Evolutionary conservation across 768 basidiomycete species (phyloP).

Genomic region (Hydnomerulius pinastri): DNA sequence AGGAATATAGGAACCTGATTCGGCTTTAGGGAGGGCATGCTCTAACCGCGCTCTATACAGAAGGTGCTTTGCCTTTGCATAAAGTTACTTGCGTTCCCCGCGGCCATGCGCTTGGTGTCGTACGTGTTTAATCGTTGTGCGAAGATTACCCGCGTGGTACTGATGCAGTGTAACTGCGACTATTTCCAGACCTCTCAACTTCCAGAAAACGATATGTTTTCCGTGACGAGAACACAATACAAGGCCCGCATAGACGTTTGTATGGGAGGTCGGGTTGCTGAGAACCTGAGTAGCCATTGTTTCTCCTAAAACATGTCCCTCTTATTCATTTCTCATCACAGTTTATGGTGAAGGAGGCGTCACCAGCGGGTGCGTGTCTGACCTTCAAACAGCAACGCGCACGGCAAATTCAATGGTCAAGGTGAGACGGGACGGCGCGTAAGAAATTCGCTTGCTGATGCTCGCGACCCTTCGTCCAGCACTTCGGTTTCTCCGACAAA

Average conservation of each 20-base stretch:
- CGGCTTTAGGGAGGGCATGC: slow-evolving; percentile 80
- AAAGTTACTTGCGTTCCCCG: slow-evolving; percentile 98
- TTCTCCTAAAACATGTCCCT: neutral
- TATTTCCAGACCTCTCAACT: slow-evolving; percentile 65
- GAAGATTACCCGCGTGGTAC: neutral
- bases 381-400: slow-evolving; percentile 77
- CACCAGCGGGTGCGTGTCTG: slow-evolving; percentile 90
- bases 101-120: slow-evolving; percentile 88
- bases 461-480: slow-evolving; percentile 38
- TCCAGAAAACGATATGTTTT: slow-evolving; percentile 75
- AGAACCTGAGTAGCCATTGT: slow-evolving; percentile 71
- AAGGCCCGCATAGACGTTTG: slow-evolving; percentile 85
- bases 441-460: neutral
- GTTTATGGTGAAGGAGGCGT: slow-evolving; percentile 89
- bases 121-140: slow-evolving; percentile 39
- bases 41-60: slow-evolving; percentile 90
- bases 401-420: slow-evolving; percentile 88
- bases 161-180: slow-evolving; percentile 10
- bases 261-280: slow-evolving; percentile 94
- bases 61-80: slow-evolving; percentile 95
- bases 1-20: slow-evolving; percentile 8
- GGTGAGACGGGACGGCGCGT: slow-evolving; percentile 43
- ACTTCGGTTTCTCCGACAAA: slow-evolving; percentile 77
- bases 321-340: slow-evolving; percentile 30
- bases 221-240: slow-evolving; percentile 73